Conservation (phyloP, 306 rosid genomes). For the Glycyrrhiza uralensis region DNA sequence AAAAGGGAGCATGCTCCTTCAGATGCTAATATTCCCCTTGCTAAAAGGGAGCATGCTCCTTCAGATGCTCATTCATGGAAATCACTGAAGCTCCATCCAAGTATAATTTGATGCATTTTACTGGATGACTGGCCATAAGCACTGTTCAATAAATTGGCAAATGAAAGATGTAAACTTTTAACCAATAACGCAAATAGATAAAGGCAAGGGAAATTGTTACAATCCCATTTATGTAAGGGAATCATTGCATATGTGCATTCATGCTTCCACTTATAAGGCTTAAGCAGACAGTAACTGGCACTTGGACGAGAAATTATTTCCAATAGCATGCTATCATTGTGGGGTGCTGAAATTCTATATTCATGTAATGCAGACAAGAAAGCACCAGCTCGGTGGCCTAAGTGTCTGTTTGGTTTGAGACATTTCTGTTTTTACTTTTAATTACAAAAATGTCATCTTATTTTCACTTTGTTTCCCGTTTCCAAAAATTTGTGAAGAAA, state of each 20-base stretch:
- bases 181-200: background rate
- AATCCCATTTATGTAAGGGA: background rate
- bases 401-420: background rate
- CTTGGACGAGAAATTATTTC: background rate
- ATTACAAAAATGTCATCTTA: background rate
- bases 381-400: background rate
- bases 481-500: background rate
- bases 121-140: background rate
- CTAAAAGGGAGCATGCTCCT: background rate
- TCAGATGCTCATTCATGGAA: background rate
- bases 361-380: background rate
- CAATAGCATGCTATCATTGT: background rate
- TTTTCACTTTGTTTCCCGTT: too few relatives aligned
- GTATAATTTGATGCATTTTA: background rate
- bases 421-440: background rate
- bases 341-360: constrained; percentile 4
- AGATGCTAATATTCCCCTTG: background rate
- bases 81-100: constrained; percentile 14
- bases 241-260: background rate
- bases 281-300: background rate
- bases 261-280: background rate
- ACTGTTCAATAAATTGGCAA: constrained; percentile 15
- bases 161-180: background rate
- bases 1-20: constrained; percentile 8
- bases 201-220: background rate